A percentile compares a stretch with the other conserved stretches of the same genome.
Conservation (phyloP, 306 rosid species). For the Rosa multiflora region DNA sequence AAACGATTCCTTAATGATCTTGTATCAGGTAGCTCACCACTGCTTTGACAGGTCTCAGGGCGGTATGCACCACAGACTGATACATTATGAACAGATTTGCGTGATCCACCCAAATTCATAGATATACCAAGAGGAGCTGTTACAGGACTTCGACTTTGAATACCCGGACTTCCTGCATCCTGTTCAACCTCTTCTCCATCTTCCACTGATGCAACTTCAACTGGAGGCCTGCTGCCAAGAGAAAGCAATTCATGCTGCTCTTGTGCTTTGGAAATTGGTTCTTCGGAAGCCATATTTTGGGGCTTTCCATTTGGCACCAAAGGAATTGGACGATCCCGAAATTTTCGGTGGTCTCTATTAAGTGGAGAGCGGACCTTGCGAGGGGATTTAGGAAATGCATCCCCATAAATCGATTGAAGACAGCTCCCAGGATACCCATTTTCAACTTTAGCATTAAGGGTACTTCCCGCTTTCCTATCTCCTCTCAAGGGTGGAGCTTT, state of each 20-base stretch:
- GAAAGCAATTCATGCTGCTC: constrained; percentile 93
- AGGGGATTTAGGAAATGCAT: constrained; percentile 45
- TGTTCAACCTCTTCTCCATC: constrained; percentile 99
- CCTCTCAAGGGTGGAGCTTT: constrained; percentile 60
- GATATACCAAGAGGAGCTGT: constrained; percentile 93
- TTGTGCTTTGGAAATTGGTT: constrained; percentile 48
- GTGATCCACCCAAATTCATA: constrained; percentile 45
- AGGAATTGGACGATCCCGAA: constrained; percentile 54
- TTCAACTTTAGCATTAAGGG: constrained; percentile 40
- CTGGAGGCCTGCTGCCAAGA: constrained; percentile 92
- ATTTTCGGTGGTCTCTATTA: constrained; percentile 36
- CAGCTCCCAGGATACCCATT: constrained; percentile 46
- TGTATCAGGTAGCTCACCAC: constrained; percentile 71
- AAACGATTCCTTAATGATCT: constrained; percentile 61
- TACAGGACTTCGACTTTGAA: constrained; percentile 87
- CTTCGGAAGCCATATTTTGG: constrained; percentile 40
- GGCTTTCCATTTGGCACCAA: constrained; percentile 61
- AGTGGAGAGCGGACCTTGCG: constrained; percentile 50
- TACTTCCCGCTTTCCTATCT: constrained; percentile 33
- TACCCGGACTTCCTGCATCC: constrained; percentile 76
- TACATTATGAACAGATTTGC: constrained; percentile 49
- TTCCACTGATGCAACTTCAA: constrained; percentile 79
- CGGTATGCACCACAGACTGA: constrained; percentile 40
- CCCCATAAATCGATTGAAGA: constrained; percentile 49
- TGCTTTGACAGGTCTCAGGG: constrained; percentile 62